These are phyloP conservation scores for Brettanomyces sp. DNA, from an alignment of 805 yeast species.

Conservation along the genomic window DNA sequence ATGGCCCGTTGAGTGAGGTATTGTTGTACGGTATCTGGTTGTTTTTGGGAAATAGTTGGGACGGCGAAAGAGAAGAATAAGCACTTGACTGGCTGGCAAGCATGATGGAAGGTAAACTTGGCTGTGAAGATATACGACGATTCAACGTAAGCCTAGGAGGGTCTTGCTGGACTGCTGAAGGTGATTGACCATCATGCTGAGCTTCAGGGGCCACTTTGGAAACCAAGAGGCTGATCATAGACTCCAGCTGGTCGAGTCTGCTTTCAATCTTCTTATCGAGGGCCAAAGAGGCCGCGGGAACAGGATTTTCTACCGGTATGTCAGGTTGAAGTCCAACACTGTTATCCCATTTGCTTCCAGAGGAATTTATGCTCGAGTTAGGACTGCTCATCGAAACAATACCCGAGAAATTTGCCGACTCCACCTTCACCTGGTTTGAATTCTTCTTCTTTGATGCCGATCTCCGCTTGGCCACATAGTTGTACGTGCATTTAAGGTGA, in stretches of 20 bases:
- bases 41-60: not conserved
- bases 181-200: not conserved
- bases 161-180: too few species aligned
- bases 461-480: conserved; percentile 24
- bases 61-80: too few species aligned
- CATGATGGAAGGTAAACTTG: too few species aligned
- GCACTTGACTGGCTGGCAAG: not conserved
- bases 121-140: too few species aligned
- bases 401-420: not conserved
- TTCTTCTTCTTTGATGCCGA: conserved; percentile 2
- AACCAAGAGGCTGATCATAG: conserved; percentile 22
- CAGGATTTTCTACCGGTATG: not conserved
- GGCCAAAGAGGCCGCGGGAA: not conserved
- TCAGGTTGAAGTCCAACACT: not conserved
- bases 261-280: conserved; percentile 12
- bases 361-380: not conserved
- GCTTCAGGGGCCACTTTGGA: not conserved
- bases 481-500: conserved; percentile 27
- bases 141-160: too few species aligned
- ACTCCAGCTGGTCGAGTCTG: conserved; percentile 26
- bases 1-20: too few species aligned
- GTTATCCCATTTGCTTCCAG: not conserved
- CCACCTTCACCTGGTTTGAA: not conserved
- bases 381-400: not conserved
- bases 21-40: too few species aligned